Percentiles rank a stretch among this genome's conserved stretches.
Conservation (phyloP, 2,329 filamentous ascomycete species). For the Trematosphaeria pertusa region DNA sequence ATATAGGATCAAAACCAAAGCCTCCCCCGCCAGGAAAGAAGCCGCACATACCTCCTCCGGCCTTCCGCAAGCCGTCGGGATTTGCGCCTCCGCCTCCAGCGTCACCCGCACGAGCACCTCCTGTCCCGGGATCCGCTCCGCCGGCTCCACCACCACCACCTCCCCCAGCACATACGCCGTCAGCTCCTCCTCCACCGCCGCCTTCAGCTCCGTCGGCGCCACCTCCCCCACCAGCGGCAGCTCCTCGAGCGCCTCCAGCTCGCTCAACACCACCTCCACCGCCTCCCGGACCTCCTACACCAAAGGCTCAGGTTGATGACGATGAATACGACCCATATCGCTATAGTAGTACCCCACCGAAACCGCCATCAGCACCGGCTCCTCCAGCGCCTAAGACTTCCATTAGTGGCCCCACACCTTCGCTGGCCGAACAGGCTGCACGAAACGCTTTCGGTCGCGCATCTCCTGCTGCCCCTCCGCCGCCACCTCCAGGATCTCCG, state of each 20-base stretch:
- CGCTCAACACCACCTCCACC: slow-evolving; percentile 48
- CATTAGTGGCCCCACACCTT: slow-evolving; percentile 51
- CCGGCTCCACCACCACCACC: slow-evolving; percentile 47
- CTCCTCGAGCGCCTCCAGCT: slow-evolving; percentile 25
- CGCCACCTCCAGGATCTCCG: slow-evolving; percentile 57
- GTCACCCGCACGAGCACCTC: slow-evolving; percentile 52
- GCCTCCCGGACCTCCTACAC: slow-evolving; percentile 42
- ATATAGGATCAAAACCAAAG: slow-evolving; percentile 61
- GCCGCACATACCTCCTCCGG: slow-evolving; percentile 64
- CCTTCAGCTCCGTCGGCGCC: slow-evolving; percentile 53
- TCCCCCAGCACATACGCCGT: slow-evolving; percentile 45
- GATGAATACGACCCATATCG: slow-evolving; percentile 37
- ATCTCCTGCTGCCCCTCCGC: slow-evolving; percentile 50
- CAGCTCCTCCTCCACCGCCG: slow-evolving; percentile 53
- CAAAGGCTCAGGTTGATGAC: slow-evolving; percentile 30
- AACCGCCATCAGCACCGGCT: slow-evolving; percentile 29
- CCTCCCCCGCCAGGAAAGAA: slow-evolving; percentile 85
- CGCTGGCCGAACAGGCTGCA: slow-evolving; percentile 66
- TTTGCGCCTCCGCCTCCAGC: slow-evolving; percentile 50
- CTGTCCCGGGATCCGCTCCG: slow-evolving; percentile 43
- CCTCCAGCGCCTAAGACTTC: slow-evolving; percentile 57
- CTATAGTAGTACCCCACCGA: slow-evolving; percentile 60
- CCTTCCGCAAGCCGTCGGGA: slow-evolving; percentile 64
- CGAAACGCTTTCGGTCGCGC: slow-evolving; percentile 61
- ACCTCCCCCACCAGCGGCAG: slow-evolving; percentile 37